Conservation (phyloP, 2,329 filamentous ascomycete genomes). For the Basipetospora chlamydospora region DNA sequence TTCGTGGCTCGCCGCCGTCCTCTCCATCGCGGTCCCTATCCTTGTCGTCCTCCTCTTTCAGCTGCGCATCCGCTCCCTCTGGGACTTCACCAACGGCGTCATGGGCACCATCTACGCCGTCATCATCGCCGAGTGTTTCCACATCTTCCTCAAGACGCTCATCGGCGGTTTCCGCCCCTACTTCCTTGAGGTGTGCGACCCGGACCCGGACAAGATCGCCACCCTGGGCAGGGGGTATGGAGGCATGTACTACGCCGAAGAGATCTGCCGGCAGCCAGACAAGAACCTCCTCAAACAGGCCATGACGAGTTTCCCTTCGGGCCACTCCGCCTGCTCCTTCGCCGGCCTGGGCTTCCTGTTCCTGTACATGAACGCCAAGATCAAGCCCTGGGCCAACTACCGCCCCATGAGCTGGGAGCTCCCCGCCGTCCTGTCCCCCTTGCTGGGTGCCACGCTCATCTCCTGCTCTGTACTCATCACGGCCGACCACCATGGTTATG, state of each 20-base stretch:
- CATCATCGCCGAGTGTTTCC: constrained; percentile 45
- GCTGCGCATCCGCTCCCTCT: constrained; percentile 39
- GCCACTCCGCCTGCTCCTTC: constrained; percentile 51
- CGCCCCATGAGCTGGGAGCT: constrained; percentile 56
- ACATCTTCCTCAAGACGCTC: constrained; percentile 51
- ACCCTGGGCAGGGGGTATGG: constrained; percentile 34
- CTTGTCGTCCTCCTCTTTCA: constrained; percentile 41
- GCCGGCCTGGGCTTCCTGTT: constrained; percentile 49
- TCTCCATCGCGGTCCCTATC: constrained; percentile 43
- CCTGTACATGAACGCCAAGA: constrained; percentile 56
- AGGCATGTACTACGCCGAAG: constrained; percentile 46
- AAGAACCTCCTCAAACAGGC: constrained; percentile 40
- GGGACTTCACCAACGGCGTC: constrained; percentile 47
- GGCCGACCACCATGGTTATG: constrained; percentile 56
- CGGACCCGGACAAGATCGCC: constrained; percentile 26
- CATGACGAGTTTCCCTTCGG: constrained; percentile 53
- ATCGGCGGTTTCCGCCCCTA: constrained; percentile 50
- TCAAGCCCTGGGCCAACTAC: constrained; percentile 55
- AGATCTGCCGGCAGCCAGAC: constrained; percentile 44
- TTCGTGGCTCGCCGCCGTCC: constrained; percentile 40
- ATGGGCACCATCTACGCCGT: constrained; percentile 47
- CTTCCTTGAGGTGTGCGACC: constrained; percentile 50
- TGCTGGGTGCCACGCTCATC: constrained; percentile 46
- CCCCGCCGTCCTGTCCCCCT: constrained; percentile 38
- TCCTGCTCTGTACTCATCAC: constrained; percentile 49